Evolutionary conservation across 2,329 filamentous ascomycete species (phyloP), one percentile per base, ranked within the genome.

Genomic region (Colletotrichum sojae): DNA sequence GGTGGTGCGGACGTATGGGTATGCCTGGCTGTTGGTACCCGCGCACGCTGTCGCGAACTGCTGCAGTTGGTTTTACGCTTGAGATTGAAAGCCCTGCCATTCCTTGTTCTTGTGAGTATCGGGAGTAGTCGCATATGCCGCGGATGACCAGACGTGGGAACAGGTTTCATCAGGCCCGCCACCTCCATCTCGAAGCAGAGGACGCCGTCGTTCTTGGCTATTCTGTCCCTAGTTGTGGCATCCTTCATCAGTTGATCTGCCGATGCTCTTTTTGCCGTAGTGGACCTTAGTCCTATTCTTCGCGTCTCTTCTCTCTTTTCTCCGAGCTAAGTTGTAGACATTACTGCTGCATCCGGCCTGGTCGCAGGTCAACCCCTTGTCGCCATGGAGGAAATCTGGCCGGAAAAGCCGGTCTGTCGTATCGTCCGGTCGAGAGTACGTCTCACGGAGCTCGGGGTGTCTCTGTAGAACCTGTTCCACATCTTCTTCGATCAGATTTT

Each of bases 41-140:
- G 22, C 22, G 22, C 2, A 22, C 22, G 22, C 22, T 22, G 22
- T 4, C 4, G 22, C 22, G 22, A 22, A 22, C 22, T 22, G 22
- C 22, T 22, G 22, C 22, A 22, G 22, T 2, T 22, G 22, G 22
- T 22, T 22, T 2, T 22, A 22, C 22, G 22, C 22, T 22, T 22
- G 22, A 22, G 22, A 22, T 2, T 22, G 22, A 67, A 80, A 82
- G 0, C 46, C 45, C 25, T 82, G 78, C 81, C 79, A 83, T 3
- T 46, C 36, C 10, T 82, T 77, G 25, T 76, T 77, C 59, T 82
- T 83, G 61, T 83, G 79, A 0, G 74, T 77, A 63, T 83, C 81
- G 4, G 4, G 79, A 74, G 54, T 83, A 83, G 54, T 83, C 79
- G 22, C 77, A 83, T 0, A 83, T 80, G 0, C 80, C 81, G 18